Conservation (phyloP, 2,329 filamentous ascomycete species). For the Verticillium dahliae region DNA sequence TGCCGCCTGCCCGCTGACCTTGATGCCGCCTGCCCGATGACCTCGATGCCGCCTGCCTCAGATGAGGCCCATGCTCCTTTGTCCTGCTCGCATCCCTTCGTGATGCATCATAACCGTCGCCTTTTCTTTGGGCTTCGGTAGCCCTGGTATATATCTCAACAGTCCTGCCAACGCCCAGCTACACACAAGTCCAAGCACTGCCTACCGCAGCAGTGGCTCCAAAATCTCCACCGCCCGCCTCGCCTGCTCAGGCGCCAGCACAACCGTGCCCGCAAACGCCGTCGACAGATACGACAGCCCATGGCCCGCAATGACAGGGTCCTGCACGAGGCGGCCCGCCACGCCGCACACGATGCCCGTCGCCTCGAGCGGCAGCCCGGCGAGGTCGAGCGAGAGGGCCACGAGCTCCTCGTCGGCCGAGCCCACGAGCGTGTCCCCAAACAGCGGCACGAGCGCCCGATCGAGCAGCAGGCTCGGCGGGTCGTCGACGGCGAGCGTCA, state of each 20-base stretch:
- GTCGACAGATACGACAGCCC: conserved; percentile 91
- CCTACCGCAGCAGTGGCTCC: conserved; percentile 35
- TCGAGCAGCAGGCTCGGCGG: conserved; percentile 69
- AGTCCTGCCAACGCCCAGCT: no score
- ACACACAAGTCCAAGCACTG: neutral
- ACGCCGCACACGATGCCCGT: conserved; percentile 95
- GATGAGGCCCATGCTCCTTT: neutral
- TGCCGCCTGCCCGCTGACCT: no score
- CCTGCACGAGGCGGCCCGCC: conserved; percentile 72
- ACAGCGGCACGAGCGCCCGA: conserved; percentile 56
- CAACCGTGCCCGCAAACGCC: conserved; percentile 80
- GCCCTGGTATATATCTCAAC: no score
- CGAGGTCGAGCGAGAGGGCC: conserved; percentile 83
- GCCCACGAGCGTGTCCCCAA: conserved; percentile 70
- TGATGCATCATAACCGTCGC: no score
- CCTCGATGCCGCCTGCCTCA: no score
- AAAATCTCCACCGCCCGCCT: conserved; percentile 68
- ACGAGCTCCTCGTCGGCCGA: conserved; percentile 66
- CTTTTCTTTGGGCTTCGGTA: no score
- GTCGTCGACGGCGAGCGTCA: conserved; percentile 67
- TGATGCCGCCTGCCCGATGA: no score
- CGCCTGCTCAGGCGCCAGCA: conserved; percentile 70
- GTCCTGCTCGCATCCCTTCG: no score
- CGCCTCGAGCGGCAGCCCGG: conserved; percentile 73
- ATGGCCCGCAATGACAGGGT: conserved; percentile 53